phyloP scores from a whole-genome alignment of 768 basidiomycete genomes.

The Leccinum disarticulatum region DNA sequence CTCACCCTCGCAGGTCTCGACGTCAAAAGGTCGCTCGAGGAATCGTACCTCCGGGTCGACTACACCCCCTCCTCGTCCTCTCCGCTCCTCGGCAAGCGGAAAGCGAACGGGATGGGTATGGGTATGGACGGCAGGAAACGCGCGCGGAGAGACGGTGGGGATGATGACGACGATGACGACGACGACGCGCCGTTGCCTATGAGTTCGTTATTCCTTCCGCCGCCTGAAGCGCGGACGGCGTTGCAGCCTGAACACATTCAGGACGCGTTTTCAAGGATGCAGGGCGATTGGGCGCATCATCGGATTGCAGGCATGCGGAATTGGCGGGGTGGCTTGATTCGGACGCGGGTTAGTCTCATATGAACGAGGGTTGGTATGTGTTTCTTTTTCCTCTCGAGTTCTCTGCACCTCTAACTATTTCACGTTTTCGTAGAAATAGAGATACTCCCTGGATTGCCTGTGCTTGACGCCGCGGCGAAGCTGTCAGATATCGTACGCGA shows the following conservation, averaged over 20 bases:
- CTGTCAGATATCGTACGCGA: not conserved
- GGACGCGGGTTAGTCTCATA: slow-evolving; percentile 79
- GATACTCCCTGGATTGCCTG: not conserved
- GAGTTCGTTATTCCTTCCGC: slow-evolving; percentile 76
- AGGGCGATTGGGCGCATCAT: slow-evolving; percentile 77
- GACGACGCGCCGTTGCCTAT: slow-evolving; percentile 68
- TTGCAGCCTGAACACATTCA: slow-evolving; percentile 84
- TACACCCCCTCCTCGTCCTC: slow-evolving; percentile 47
- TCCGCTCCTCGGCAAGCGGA: slow-evolving; percentile 69
- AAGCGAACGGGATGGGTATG: slow-evolving; percentile 48
- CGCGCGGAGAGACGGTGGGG: slow-evolving; percentile 46
- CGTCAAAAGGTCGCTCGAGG: slow-evolving; percentile 69
- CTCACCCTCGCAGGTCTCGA: slow-evolving; percentile 74
- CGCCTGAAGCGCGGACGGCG: slow-evolving; percentile 77
- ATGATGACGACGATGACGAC: slow-evolving; percentile 52
- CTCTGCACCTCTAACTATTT: too few species aligned
- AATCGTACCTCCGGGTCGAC: slow-evolving; percentile 65
- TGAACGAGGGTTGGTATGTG: slow-evolving; percentile 28
- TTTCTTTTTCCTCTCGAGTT: not conserved
- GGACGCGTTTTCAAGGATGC: slow-evolving; percentile 90
- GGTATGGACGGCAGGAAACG: slow-evolving; percentile 36
- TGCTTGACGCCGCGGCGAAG: not conserved
- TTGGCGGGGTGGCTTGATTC: slow-evolving; percentile 82
- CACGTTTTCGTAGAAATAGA: not conserved
- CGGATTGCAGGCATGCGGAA: slow-evolving; percentile 87